Evolutionary conservation across 2,329 filamentous ascomycete genomes (phyloP).

Genomic region (Fusarium luffae): DNA sequence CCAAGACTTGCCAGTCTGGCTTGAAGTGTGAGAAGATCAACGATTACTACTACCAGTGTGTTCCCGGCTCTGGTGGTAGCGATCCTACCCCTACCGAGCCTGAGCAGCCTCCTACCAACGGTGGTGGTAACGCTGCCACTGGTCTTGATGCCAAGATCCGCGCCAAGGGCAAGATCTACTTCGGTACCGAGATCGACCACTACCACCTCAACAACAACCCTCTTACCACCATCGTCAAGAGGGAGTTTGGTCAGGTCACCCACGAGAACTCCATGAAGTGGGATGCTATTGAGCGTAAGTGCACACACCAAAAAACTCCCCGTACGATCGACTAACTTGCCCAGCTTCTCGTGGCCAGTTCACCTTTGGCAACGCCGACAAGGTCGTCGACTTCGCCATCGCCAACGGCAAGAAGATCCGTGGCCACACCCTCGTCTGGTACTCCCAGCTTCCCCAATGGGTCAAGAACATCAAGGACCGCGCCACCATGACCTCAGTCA

Average conservation of each 20-base stretch:
- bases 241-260: conserved; percentile 72
- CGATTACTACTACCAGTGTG: conserved; percentile 20
- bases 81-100: not conserved
- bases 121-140: not conserved
- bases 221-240: conserved; percentile 61
- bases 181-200: conserved; percentile 68
- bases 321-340: conserved; percentile 25
- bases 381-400: conserved; percentile 67
- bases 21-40: conserved; percentile 22
- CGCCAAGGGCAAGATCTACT: conserved; percentile 71
- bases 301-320: no score
- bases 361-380: conserved; percentile 69
- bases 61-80: conserved; percentile 5
- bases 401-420: conserved; percentile 68
- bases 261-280: conserved; percentile 79
- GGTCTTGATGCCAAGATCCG: conserved; percentile 53
- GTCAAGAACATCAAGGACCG: conserved; percentile 67
- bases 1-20: conserved; percentile 9
- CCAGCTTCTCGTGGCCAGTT: conserved; percentile 59
- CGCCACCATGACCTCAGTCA: conserved; percentile 62
- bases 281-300: conserved; percentile 56
- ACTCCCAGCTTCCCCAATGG: conserved; percentile 69
- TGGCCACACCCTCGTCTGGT: conserved; percentile 75
- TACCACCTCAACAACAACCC: conserved; percentile 60
- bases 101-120: not conserved